These are phyloP conservation scores for Euphrasia arctica DNA, from an alignment of 305 asterid species.

Conservation along the genomic window DNA sequence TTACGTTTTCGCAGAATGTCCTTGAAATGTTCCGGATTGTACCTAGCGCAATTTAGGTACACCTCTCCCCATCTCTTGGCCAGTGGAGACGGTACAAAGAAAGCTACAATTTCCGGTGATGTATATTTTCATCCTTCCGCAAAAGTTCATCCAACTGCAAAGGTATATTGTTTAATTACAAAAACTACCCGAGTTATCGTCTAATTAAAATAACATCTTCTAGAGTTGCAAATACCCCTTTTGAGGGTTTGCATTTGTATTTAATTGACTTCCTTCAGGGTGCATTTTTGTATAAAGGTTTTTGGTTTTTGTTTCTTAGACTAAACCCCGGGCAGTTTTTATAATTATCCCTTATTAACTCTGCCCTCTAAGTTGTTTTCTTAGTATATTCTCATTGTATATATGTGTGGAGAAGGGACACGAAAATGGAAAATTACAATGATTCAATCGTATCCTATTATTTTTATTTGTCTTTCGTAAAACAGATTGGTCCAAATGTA, in stretches of 20 bases:
- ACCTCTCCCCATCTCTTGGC: conserved; percentile 80
- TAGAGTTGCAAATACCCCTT: neutral
- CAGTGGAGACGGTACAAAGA: conserved; percentile 68
- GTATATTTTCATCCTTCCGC: conserved; percentile 89
- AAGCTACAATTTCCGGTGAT: conserved; percentile 54
- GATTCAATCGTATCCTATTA: neutral
- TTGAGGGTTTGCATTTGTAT: too few species aligned
- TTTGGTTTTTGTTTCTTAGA: too few species aligned
- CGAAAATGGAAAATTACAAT: too few species aligned
- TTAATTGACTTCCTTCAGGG: too few species aligned
- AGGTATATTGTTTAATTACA: conserved; percentile 36
- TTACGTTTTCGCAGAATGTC: conserved; percentile 62
- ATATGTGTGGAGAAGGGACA: too few species aligned
- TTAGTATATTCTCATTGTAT: too few species aligned
- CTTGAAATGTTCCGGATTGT: conserved; percentile 74
- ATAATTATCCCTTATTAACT: too few species aligned
- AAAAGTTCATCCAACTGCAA: conserved; percentile 84
- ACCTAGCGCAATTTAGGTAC: conserved; percentile 66
- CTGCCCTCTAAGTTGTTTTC: too few species aligned
- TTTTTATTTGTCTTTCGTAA: conserved; percentile 17
- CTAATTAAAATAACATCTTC: neutral
- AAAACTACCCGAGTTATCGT: neutral
- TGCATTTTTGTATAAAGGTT: too few species aligned
- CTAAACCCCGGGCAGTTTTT: too few species aligned
- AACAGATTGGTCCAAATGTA: conserved; percentile 80